Evolutionary conservation across 345 rosid genomes (phyloP).

Genomic region (Gossypium herbaceum): DNA sequence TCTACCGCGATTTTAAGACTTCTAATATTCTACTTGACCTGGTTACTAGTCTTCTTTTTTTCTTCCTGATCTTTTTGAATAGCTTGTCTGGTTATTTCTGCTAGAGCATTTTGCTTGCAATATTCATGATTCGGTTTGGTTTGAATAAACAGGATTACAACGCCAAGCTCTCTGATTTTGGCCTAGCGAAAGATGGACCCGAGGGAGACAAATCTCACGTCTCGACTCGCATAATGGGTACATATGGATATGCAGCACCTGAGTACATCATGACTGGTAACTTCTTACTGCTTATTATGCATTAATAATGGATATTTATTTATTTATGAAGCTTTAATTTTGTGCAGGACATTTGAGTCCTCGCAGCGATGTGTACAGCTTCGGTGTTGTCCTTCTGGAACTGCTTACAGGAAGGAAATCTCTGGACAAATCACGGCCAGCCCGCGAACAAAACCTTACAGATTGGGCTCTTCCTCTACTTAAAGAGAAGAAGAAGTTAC

Average conservation of each 20-base stretch:
- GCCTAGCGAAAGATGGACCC: constrained; percentile 97
- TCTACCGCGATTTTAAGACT: constrained; percentile 93
- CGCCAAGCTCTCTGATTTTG: constrained; percentile 91
- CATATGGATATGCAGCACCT: constrained; percentile 98
- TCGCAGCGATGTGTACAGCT: constrained; percentile 87
- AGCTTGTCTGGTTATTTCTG: too few relatives aligned
- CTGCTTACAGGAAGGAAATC: constrained; percentile 86
- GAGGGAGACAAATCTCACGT: constrained; percentile 96
- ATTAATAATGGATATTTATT: neutral
- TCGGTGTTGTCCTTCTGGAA: constrained; percentile 74
- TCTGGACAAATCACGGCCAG: constrained; percentile 75
- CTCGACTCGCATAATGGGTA: constrained; percentile 98
- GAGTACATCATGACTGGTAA: constrained; percentile 96
- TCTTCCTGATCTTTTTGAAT: neutral
- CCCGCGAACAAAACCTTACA: constrained; percentile 76
- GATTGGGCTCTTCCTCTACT: constrained; percentile 91
- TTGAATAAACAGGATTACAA: constrained; percentile 67
- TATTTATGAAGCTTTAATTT: neutral
- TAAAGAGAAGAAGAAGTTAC: constrained; percentile 83
- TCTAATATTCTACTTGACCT: constrained; percentile 83
- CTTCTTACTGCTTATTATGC: neutral
- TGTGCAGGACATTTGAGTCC: constrained; percentile 78
- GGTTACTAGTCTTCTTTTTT: constrained; percentile 37
- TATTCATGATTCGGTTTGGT: neutral
- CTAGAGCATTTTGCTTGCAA: neutral